Evolutionary conservation across 768 basidiomycete species (phyloP).

Genomic region (Guyanaporus albipodus): DNA sequence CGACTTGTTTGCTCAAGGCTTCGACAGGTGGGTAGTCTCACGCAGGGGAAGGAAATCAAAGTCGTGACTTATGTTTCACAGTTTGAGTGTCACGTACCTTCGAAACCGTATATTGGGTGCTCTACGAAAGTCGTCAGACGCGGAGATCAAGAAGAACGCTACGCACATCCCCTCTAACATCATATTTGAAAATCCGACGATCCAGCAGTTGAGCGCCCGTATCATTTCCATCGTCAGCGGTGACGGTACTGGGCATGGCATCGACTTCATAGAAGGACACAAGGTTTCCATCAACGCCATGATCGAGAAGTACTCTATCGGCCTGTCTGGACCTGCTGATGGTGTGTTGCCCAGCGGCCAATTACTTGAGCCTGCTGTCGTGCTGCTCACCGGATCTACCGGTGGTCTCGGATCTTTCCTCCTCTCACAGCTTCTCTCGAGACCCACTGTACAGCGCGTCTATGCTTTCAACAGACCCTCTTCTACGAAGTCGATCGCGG

Average conservation of each 20-base stretch:
- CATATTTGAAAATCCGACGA: slow-evolving; percentile 40
- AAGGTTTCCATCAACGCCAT: slow-evolving; percentile 33
- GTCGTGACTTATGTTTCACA: slow-evolving; percentile 6
- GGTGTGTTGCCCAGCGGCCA: slow-evolving; percentile 7
- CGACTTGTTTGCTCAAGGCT: slow-evolving; percentile 35
- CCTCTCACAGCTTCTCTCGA: slow-evolving; percentile 27
- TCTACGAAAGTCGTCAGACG: slow-evolving; percentile 30
- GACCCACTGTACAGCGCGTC: slow-evolving; percentile 21
- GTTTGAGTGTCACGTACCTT: slow-evolving; percentile 30
- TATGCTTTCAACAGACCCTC: slow-evolving; percentile 35
- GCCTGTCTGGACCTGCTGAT: slow-evolving; percentile 12
- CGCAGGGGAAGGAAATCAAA: background rate
- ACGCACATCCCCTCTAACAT: slow-evolving; percentile 27
- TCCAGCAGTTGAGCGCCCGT: slow-evolving; percentile 32
- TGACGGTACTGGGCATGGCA: background rate
- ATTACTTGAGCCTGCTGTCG: slow-evolving; percentile 15
- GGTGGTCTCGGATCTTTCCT: slow-evolving; percentile 39
- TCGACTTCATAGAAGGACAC: slow-evolving; percentile 6
- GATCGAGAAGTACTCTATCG: slow-evolving; percentile 37
- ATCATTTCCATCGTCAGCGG: slow-evolving; percentile 8
- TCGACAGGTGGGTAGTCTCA: slow-evolving; percentile 32
- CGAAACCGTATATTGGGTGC: slow-evolving; percentile 22
- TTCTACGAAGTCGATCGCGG: slow-evolving; percentile 8
- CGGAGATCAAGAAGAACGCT: slow-evolving; percentile 26
- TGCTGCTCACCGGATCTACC: slow-evolving; percentile 40